Percentiles rank a stretch among this genome's conserved stretches.
phyloP scores from a whole-genome alignment of 306 rosid genomes.

The Prunus campanulata region DNA sequence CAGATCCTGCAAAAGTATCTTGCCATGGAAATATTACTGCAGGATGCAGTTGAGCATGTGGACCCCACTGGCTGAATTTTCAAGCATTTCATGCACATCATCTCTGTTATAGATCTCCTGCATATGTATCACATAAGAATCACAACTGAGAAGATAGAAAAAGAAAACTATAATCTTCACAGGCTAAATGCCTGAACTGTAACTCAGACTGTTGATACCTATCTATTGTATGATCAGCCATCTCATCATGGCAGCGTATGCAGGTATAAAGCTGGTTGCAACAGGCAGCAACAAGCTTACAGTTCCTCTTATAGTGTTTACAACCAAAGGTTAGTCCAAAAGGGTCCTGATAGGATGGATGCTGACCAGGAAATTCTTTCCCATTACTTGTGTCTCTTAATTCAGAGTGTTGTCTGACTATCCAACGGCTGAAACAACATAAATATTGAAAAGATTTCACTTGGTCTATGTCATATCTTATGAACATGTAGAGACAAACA shows the following conservation, averaged over 20 bases:
- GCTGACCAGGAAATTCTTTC: conserved; percentile 61
- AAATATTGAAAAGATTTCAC: conserved; percentile 10
- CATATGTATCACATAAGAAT: conserved; percentile 28
- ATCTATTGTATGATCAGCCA: conserved; percentile 61
- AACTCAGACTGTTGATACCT: conserved; percentile 44
- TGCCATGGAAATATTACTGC: conserved; percentile 73
- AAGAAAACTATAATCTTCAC: neutral
- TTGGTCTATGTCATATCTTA: neutral
- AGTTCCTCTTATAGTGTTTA: conserved; percentile 89
- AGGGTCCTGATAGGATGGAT: conserved; percentile 75
- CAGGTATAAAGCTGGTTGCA: conserved; percentile 85
- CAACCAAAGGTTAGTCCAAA: conserved; percentile 60
- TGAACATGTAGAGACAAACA: neutral
- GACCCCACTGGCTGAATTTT: conserved; percentile 63
- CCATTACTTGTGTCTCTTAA: conserved; percentile 34
- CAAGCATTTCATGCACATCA: conserved; percentile 99
- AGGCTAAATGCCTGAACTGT: neutral
- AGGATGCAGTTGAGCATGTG: conserved; percentile 69
- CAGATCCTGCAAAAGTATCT: conserved; percentile 85
- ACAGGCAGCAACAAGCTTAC: conserved; percentile 80
- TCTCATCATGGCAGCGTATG: conserved; percentile 86
- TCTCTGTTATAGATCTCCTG: conserved; percentile 76
- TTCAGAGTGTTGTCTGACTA: conserved; percentile 51
- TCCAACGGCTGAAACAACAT: conserved; percentile 80
- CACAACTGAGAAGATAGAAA: conserved; percentile 20